phyloP scores from a whole-genome alignment of 1,284 basidiomycete species.

The Boletus albobrunnescens region DNA sequence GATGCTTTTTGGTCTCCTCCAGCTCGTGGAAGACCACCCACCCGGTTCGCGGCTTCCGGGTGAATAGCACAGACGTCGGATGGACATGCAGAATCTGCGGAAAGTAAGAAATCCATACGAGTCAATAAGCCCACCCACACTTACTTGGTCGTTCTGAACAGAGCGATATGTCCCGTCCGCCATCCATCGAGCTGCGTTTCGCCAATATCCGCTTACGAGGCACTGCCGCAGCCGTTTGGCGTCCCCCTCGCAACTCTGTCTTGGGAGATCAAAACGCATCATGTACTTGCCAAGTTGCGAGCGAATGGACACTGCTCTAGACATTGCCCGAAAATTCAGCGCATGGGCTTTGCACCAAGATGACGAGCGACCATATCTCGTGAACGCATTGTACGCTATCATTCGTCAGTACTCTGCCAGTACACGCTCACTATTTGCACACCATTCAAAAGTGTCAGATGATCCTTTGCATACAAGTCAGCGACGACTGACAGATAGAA shows the following conservation, averaged over 20 bases:
- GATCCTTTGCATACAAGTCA: slow-evolving; percentile 57
- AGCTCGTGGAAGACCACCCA: slow-evolving; percentile 97
- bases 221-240: slow-evolving; percentile 75
- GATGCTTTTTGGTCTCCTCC: slow-evolving; percentile 90
- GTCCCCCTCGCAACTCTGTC: slow-evolving; percentile 83
- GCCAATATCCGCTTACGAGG: slow-evolving; percentile 90
- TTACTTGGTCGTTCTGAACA: slow-evolving; percentile 75
- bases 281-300: slow-evolving; percentile 91
- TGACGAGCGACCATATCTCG: slow-evolving; percentile 74
- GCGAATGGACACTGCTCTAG: slow-evolving; percentile 87
- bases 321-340: slow-evolving; percentile 89
- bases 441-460: slow-evolving; percentile 90
- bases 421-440: slow-evolving; percentile 11
- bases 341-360: slow-evolving; percentile 93
- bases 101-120: slow-evolving; percentile 2
- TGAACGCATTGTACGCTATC: slow-evolving; percentile 89
- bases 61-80: slow-evolving; percentile 93
- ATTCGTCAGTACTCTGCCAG: slow-evolving; percentile 7
- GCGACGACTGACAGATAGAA: background rate
- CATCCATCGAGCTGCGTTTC: slow-evolving; percentile 86
- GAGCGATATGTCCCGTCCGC: slow-evolving; percentile 88
- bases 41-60: slow-evolving; percentile 80
- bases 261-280: slow-evolving; percentile 75
- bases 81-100: slow-evolving; percentile 83
- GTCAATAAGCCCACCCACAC: slow-evolving; percentile 23